Evolutionary conservation across 2,329 filamentous ascomycete species (phyloP).

Genomic region (Gaeumannomyces tritici): DNA sequence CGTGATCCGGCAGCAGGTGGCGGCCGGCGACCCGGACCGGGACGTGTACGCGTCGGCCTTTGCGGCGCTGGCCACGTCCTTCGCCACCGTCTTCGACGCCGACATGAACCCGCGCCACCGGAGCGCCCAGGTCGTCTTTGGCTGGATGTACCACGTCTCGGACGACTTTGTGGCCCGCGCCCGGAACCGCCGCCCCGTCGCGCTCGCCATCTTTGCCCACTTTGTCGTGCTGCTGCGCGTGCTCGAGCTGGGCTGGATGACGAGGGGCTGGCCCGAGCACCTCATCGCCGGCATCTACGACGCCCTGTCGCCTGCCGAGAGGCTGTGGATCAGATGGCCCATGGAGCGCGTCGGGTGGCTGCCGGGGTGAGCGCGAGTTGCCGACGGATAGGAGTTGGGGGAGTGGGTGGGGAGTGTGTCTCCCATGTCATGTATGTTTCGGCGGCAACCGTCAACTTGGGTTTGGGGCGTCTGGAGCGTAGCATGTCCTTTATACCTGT

Average conservation of each 20-base stretch:
- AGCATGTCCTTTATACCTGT: not conserved
- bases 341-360: constrained; percentile 19
- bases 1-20: constrained; percentile 1
- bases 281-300: constrained; percentile 17
- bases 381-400: too few species aligned
- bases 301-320: constrained; percentile 14
- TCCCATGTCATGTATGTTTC: too few species aligned
- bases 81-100: constrained; percentile 3
- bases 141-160: constrained; percentile 6
- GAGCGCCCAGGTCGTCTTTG: constrained; percentile 3
- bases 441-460: not conserved
- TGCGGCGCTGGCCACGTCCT: constrained; percentile 2
- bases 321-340: constrained; percentile 19
- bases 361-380: not conserved
- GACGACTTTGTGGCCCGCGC: constrained; percentile 4
- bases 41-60: constrained; percentile 3
- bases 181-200: constrained; percentile 1
- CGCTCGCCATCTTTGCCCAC: constrained; percentile 12
- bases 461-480: not conserved
- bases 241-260: constrained; percentile 19
- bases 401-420: not conserved
- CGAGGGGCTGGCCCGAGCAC: constrained; percentile 18
- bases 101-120: constrained; percentile 4
- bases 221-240: constrained; percentile 18
- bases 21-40: not conserved